These are phyloP conservation scores for Thalia dealbata DNA, from an alignment of 176 grass and related monocot genomes.

Conservation along the genomic window DNA sequence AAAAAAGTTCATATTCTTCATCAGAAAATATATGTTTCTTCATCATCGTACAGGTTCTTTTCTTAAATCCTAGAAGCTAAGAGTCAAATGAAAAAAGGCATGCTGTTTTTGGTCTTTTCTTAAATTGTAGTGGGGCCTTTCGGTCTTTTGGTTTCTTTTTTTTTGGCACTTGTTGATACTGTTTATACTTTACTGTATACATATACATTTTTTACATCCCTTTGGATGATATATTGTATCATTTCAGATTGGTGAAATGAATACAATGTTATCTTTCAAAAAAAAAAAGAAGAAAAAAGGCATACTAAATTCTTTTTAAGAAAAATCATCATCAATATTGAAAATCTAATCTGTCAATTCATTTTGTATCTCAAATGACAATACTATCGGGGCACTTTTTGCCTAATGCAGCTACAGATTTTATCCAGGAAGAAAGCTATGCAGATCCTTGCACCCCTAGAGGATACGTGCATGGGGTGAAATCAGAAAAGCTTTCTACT, in stretches of 20 bases:
- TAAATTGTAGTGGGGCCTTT: no score
- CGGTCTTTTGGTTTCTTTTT: no score
- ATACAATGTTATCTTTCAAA: no score
- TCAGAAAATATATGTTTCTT: neutral
- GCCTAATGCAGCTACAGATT: conserved; percentile 44
- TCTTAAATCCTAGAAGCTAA: neutral
- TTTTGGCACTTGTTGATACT: no score
- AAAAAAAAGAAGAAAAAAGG: neutral
- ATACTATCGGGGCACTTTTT: neutral
- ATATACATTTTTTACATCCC: no score
- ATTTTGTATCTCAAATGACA: neutral
- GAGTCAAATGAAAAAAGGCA: neutral
- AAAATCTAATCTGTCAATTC: neutral
- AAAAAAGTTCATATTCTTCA: neutral
- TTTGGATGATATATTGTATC: no score
- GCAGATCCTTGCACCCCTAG: conserved; percentile 76
- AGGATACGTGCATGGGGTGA: conserved; percentile 34
- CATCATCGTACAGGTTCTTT: neutral
- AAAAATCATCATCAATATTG: no score
- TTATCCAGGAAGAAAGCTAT: conserved; percentile 46
- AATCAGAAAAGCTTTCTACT: conserved; percentile 36
- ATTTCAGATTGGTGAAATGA: no score
- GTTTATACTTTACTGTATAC: no score
- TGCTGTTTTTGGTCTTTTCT: no score
- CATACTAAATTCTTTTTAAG: no score